Conservation (phyloP, 2,329 filamentous ascomycete genomes). For the Colletotrichum tofieldiae region DNA sequence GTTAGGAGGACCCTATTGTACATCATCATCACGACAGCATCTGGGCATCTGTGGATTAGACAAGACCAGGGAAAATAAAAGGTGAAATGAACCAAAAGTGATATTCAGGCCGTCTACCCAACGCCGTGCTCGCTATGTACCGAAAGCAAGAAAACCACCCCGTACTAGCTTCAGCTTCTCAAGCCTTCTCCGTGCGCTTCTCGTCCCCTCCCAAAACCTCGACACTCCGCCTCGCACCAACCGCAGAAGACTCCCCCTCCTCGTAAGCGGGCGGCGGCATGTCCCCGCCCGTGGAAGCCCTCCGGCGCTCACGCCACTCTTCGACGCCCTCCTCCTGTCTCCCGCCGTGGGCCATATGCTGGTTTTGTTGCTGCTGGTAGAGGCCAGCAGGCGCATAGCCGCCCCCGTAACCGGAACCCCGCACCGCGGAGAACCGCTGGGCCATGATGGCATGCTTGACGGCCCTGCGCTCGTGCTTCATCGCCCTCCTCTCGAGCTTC, state of each 20-base stretch:
- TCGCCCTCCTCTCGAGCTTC: conserved; percentile 30
- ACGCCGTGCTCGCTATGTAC: conserved; percentile 29
- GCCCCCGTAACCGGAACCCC: conserved; percentile 14
- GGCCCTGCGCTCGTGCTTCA: conserved; percentile 34
- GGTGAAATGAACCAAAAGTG: conserved; percentile 22
- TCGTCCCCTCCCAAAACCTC: conserved; percentile 19
- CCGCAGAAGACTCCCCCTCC: conserved; percentile 8
- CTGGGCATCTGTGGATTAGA: conserved; percentile 40
- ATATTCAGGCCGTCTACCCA: conserved; percentile 6
- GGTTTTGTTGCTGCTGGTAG: not conserved
- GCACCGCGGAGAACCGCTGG: conserved; percentile 17
- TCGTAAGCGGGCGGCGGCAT: conserved; percentile 39
- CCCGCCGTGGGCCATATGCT: not conserved
- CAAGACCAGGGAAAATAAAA: conserved; percentile 21
- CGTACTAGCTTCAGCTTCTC: not conserved
- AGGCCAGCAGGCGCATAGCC: not conserved
- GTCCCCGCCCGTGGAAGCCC: conserved; percentile 6
- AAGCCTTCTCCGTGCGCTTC: conserved; percentile 8
- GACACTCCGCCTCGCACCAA: conserved; percentile 22
- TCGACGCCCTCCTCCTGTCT: conserved; percentile 25
- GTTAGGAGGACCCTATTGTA: conserved; percentile 24
- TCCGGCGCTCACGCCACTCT: not conserved
- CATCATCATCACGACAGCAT: conserved; percentile 41
- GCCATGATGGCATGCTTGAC: conserved; percentile 32
- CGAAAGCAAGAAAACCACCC: not conserved